Evolutionary conservation across 2,329 filamentous ascomycete species (phyloP).

Genomic region (Teratosphaeria gauchensis): DNA sequence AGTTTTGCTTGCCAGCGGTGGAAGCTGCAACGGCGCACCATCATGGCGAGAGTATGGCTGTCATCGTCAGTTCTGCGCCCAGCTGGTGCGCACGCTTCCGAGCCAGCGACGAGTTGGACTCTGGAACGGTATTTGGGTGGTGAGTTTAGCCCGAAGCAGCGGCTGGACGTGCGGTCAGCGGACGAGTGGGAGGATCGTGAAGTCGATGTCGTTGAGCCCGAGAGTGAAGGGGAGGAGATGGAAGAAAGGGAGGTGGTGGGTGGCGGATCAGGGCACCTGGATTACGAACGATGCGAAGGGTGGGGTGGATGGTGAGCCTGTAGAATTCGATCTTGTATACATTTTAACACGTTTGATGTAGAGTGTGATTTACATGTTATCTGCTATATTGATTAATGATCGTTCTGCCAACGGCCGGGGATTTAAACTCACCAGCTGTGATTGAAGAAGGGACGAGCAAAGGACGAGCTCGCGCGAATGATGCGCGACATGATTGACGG

Average conservation of each 20-base stretch:
- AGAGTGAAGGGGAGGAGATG: slow-evolving; percentile 8
- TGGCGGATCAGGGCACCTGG: slow-evolving; percentile 5
- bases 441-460: not conserved
- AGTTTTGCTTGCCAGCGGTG: slow-evolving; percentile 2
- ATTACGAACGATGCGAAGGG: slow-evolving; percentile 6
- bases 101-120: slow-evolving; percentile 12
- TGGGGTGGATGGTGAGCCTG: slow-evolving; percentile 12
- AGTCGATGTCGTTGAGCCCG: slow-evolving; percentile 5
- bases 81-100: not conserved
- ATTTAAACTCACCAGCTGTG: not conserved
- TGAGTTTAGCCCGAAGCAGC: not conserved
- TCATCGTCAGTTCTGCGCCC: too few species aligned
- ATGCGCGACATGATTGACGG: not conserved
- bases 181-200: slow-evolving; percentile 3
- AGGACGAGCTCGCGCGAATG: not conserved
- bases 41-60: slow-evolving; percentile 13
- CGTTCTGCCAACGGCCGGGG: too few species aligned
- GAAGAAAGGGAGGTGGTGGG: slow-evolving; percentile 9
- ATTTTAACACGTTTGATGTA: not conserved
- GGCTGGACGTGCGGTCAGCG: not conserved
- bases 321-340: not conserved
- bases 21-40: slow-evolving; percentile 8
- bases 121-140: slow-evolving; percentile 16
- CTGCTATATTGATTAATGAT: not conserved
- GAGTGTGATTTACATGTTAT: not conserved